Percentiles rank a stretch among this genome's conserved stretches.
phyloP scores from a whole-genome alignment of 2,329 filamentous ascomycete species.

The Apiospora arundinis region DNA sequence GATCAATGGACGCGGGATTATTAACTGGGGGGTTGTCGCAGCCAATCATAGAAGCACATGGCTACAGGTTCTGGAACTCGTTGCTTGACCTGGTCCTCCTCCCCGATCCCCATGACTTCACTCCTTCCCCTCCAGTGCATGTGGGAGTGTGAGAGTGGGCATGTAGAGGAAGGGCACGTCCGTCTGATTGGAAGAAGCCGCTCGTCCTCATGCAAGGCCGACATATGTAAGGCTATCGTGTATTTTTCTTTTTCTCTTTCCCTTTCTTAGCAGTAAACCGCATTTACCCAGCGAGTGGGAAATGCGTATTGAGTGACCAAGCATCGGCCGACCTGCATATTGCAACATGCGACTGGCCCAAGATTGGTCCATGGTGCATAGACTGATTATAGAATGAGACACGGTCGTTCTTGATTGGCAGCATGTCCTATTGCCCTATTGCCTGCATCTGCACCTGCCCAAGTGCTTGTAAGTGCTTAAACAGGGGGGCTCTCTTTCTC shows the following conservation, averaged over 20 bases:
- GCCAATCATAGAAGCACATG: constrained; percentile 27
- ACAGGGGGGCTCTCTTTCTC: neutral
- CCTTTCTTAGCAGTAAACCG: neutral
- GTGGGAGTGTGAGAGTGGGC: constrained; percentile 7
- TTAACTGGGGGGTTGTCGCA: constrained; percentile 19
- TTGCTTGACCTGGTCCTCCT: constrained; percentile 12
- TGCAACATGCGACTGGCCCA: constrained; percentile 12
- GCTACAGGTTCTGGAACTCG: constrained; percentile 22
- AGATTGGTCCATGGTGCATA: constrained; percentile 9
- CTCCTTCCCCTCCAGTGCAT: neutral
- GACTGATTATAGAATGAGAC: constrained; percentile 16
- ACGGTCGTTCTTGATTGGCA: constrained; percentile 1
- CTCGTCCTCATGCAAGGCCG: neutral
- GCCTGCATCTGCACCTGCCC: neutral
- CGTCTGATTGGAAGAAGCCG: neutral
- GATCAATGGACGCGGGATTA: constrained; percentile 15
- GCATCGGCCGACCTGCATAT: constrained; percentile 8
- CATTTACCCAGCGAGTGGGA: neutral
- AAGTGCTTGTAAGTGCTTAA: too few species aligned
- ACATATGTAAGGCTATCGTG: neutral
- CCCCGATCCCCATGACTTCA: constrained; percentile 2
- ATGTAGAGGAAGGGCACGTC: neutral
- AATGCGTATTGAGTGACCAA: neutral
- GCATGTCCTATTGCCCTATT: neutral
- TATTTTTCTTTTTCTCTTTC: neutral